Base-by-base conservation (phyloP, 352 stramenopile species). In the Saprolegnia parasitica region DNA sequence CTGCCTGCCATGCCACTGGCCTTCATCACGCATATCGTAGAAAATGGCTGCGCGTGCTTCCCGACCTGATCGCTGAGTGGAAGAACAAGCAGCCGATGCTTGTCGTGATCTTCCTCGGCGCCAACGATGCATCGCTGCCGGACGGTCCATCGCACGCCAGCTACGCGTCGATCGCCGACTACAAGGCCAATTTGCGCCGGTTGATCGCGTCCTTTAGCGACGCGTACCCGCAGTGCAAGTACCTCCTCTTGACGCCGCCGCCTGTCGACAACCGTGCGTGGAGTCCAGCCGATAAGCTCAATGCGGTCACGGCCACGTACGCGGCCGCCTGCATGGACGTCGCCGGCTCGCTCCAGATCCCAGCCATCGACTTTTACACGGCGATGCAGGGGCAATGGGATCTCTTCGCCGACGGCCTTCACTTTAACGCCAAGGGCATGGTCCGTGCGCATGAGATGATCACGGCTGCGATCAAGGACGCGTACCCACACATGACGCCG, bases 401-500 rank as follows among this genome's bases (percentile, higher is more conserved):
- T 26, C 63, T 70, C 23, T 52, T 70, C 9, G 49, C 20, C 4
- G 63, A 70, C 54, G 63, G 63, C 20, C 32, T 70, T 4, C 63
- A 70, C 37, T 70, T 70, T 46, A 70, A 63, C 63, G 9, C 24
- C 47, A 26, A 40, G 35, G 63, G 63, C 13, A 70, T 61, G 9
- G 54, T 70, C 1, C 29, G 62, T 15, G 63, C 63, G 21, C 63
- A 70, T 47, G n/a, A 60, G 61, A 50, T 70, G 54, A 70, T 70
- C 23, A 26, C 37, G 8, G n/a, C 47, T 39, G 35, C 32, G 10
- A 70, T 70, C 37, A 23, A 37, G 13, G 9, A 60, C 13, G 21
- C 26, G 32, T 70, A 49, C 29, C 63, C 63, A 8, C 50, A 49
- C 35, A 24, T 70, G 24, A 61, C 50, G 20, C 63, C 63, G 0